Base-by-base conservation (phyloP, 345 rosid genomes). In the Eutrema yunnanense region DNA sequence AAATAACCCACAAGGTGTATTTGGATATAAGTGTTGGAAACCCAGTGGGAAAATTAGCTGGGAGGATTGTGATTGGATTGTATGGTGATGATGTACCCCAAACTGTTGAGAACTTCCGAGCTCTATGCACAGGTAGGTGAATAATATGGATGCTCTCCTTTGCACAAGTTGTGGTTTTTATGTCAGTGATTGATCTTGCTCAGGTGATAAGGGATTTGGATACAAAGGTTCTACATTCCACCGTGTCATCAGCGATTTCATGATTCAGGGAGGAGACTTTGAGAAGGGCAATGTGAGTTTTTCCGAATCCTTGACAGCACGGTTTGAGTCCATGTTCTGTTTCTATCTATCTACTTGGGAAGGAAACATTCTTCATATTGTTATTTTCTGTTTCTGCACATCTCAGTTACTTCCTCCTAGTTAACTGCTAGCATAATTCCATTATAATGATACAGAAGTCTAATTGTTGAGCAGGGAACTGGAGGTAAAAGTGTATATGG, bases 221-320 rank as follows among this genome's bases (percentile, higher is more conserved):
- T 96, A 79, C 82, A 96, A 90, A 65, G 85, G 84, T 68, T 92
- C 92, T 1, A 27, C 85, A 0, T 84, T 96, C 65, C 99, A 96
- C 73, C 98, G 99, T 52, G 97, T 92, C 57, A 96, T 96, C 74
- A 87, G 81, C 64, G 98, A 96, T 85, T 95, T 92, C 82, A 89
- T 95, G 99, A 95, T 95, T 79, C 99, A 92, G 73, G 99, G 99
- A 74, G 99, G 99, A 16, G 98, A 96, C 77, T 96, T 92, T 55
- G 99, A 96, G 42, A 90, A 90, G 73, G 99, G 95, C 73, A 96
- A 96, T 87, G 99, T 92, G 81, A 56, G 98, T 55, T 58, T 34
- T 48, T 43, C 65, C 32, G 6, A 34, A 22, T 22, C 47, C 9
- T 14, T 48, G 26, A 56, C 54, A 0, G 4, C 22, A 33, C 2